These are phyloP conservation scores for Ogataea pilisensis DNA, from an alignment of 805 yeast species.

Conservation along the genomic window DNA sequence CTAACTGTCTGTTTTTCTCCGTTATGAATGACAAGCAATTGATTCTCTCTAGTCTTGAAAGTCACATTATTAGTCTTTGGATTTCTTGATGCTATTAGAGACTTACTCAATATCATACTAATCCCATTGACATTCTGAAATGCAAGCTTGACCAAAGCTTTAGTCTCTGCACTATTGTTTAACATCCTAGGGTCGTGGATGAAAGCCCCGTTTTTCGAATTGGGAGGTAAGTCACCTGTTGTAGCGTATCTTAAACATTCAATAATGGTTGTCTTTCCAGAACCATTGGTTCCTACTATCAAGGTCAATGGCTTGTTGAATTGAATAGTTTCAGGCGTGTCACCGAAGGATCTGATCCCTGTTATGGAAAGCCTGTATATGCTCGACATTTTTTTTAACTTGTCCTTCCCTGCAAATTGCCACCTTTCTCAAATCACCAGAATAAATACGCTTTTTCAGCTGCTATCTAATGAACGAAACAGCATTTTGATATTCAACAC, in stretches of 20 bases:
- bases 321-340: slow-evolving; percentile 77
- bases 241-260: slow-evolving; percentile 93
- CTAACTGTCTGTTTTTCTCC: slow-evolving; percentile 74
- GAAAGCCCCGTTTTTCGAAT: slow-evolving; percentile 93
- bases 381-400: slow-evolving; percentile 33
- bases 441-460: too few species aligned
- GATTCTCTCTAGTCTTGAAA: slow-evolving; percentile 91
- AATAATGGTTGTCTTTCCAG: slow-evolving; percentile 94
- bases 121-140: slow-evolving; percentile 69
- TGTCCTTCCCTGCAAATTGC: too few species aligned
- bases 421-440: background rate
- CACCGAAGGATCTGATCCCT: slow-evolving; percentile 90
- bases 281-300: slow-evolving; percentile 94
- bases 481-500: too few species aligned
- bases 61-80: slow-evolving; percentile 46
- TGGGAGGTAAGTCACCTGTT: slow-evolving; percentile 95
- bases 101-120: slow-evolving; percentile 81
- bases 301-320: slow-evolving; percentile 88
- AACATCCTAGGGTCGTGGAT: slow-evolving; percentile 85
- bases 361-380: slow-evolving; percentile 63
- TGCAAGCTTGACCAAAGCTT: slow-evolving; percentile 88
- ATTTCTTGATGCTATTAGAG: slow-evolving; percentile 70
- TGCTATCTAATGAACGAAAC: too few species aligned
- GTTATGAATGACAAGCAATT: slow-evolving; percentile 58
- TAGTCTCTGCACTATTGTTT: slow-evolving; percentile 63